Base-by-base conservation (phyloP, 1,284 basidiomycete genomes). In the Paramarasmius palmivorus region DNA sequence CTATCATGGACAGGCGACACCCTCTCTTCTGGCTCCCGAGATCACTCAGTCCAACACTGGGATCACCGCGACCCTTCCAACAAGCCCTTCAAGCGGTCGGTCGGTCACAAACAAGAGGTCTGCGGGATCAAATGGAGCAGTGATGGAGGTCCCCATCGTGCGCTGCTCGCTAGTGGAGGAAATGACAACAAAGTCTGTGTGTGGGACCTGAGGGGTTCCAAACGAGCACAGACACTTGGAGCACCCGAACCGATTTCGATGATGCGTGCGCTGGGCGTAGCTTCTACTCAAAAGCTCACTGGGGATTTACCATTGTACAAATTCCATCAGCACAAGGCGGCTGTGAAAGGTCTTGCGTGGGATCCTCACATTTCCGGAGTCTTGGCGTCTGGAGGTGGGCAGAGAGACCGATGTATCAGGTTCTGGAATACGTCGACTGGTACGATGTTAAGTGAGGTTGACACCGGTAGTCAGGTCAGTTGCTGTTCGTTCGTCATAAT, bases 141-240 rank as follows among this genome's bases (percentile, higher is more conserved):
- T 2, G 81, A 84, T 41, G 77, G 75, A 6, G 79, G 76, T 0
- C 66, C 71, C 32, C 73, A 79, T 49, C 9, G 10, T 15, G 77
- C 79, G 3, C 86, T 88, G 50, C 81, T 99, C 2, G 96, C 96
- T 4, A 94, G 90, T 57, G 96, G 96, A 1, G 96, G 96, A 0
- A 99, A 98, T 70, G 96, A 98, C 73, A 99, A 98, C 73, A 96
- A 96, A 73, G 88, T 99, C 9, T 93, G 93, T 63, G 92, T 99
- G 49, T 99, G 95, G 93, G 93, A 97, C 62, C 64, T 90, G 54
- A 72, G 88, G 26, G 85, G 86, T 2, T 81, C 81, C 3, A 75
- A 75, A 61, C 69, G 87, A 37, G 69, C 72, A 51, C 48, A 62
- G 61, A 45, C 25, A 32, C 25, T 59, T 60, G 49, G 47, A 51